phyloP scores from a whole-genome alignment of 2,329 filamentous ascomycete species.

The Cercospora janseana region DNA sequence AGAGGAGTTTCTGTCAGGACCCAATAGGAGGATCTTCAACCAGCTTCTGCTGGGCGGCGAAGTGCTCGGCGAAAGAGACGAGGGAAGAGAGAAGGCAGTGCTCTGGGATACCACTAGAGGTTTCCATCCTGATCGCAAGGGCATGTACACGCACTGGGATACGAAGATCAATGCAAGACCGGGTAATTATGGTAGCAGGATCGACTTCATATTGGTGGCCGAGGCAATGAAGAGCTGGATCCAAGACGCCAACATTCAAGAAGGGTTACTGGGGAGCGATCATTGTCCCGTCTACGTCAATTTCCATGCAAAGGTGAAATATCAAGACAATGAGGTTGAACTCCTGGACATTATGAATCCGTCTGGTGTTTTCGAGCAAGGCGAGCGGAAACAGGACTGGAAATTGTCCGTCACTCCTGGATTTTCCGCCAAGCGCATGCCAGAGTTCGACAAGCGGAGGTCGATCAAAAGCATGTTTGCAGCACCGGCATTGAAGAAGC shows the following conservation, averaged over 20 bases:
- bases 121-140: conserved; percentile 73
- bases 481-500: conserved; percentile 47
- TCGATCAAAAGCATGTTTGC: conserved; percentile 94
- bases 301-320: conserved; percentile 61
- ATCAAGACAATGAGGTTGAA: conserved; percentile 49
- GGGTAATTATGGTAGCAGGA: conserved; percentile 86
- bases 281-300: conserved; percentile 89
- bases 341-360: conserved; percentile 76
- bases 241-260: conserved; percentile 78
- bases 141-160: conserved; percentile 99
- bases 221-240: conserved; percentile 78
- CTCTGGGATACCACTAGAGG: conserved; percentile 80
- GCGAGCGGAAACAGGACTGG: conserved; percentile 66
- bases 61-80: conserved; percentile 64
- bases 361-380: conserved; percentile 65
- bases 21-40: conserved; percentile 76
- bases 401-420: conserved; percentile 64
- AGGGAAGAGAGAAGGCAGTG: conserved; percentile 66
- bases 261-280: conserved; percentile 89
- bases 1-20: conserved; percentile 69
- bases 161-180: conserved; percentile 93
- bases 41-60: conserved; percentile 74
- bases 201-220: conserved; percentile 89
- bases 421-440: conserved; percentile 77
- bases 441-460: conserved; percentile 79